Percentiles rank a stretch among this genome's conserved stretches.
These are phyloP conservation scores for Daldinia sp. DNA, from an alignment of 2,329 filamentous ascomycete species.

Conservation along the genomic window DNA sequence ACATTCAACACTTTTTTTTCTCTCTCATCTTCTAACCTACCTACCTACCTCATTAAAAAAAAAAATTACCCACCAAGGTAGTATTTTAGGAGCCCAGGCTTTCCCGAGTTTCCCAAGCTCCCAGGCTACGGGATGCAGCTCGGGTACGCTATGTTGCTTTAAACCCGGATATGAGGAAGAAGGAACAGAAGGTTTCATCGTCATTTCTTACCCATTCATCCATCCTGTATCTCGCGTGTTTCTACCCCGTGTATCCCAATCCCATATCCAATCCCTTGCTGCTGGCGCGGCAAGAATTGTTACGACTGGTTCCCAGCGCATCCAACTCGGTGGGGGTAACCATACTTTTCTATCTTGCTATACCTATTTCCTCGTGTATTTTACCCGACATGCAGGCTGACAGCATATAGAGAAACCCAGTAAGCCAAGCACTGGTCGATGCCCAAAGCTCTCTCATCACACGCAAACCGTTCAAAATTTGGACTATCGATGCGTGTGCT, in stretches of 20 bases:
- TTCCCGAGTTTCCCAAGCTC: too few species aligned
- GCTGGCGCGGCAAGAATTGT: constrained; percentile 23
- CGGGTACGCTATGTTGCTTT: background rate
- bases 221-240: constrained; percentile 8
- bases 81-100: background rate
- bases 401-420: constrained; percentile 24
- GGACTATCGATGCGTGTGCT: background rate
- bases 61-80: too few species aligned
- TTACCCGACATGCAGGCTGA: constrained; percentile 40
- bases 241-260: constrained; percentile 8
- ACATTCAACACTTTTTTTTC: background rate
- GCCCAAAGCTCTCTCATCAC: constrained; percentile 26
- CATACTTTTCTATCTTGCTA: constrained; percentile 17
- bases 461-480: background rate
- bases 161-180: constrained; percentile 9
- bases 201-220: constrained; percentile 24
- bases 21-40: constrained; percentile 4
- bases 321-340: constrained; percentile 16
- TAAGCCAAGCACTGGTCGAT: constrained; percentile 26
- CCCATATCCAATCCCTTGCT: constrained; percentile 32
- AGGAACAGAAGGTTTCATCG: constrained; percentile 22
- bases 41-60: too few species aligned
- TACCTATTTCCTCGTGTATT: constrained; percentile 34
- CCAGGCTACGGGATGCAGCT: background rate
- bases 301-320: constrained; percentile 35